Base-by-base conservation (phyloP, 2,329 filamentous ascomycete genomes). In the Ascochyta clinopodiicola region DNA sequence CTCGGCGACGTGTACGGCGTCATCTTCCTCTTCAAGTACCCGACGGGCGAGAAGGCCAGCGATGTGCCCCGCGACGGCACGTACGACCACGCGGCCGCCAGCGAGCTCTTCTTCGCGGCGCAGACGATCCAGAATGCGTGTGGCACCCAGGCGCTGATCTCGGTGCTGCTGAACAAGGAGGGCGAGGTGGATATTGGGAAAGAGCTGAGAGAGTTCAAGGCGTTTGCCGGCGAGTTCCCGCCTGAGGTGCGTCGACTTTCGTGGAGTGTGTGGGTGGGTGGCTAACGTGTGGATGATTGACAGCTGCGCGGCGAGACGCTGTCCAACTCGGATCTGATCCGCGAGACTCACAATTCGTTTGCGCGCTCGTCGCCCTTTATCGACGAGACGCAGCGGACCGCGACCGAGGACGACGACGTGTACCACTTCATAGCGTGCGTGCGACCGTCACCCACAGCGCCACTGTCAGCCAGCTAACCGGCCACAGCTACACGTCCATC, bases 91-190 rank as follows among this genome's bases (percentile, higher is more conserved):
- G 82, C 81, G 15, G 91, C 92, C 13, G 81, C 89, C 17, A 87
- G 92, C 60, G 82, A 84, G 59, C 83, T 96, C 68, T 99, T 96
- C 83, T 99, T 99, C 78, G 95, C 95, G 4, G 88, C 89, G 27
- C 95, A 99, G 80, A 98, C 94, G 4, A 99, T 99, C 74, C 94
- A 98, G 78, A 99, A 99, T 77, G 95, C 95, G 7, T 99, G 95
- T 79, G 95, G 93, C 39, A 99, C 95, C 15, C 95, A 99, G 77
- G 95, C 95, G 3, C 86, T 99, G 42, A 85, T 99, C 36, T 95
- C 90, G 48, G 91, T 98, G 50, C 84, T 98, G 29, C 81, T 99
- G 64, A 99, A 99, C 80, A 90, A 96, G 76, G 84, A 85, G 42
- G 82, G 75, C 36, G 79, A 84, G 38, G 83, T 96, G 44, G 84